Evolutionary conservation across 257 asterid genomes (phyloP).

Genomic region (Solanum tarijense): DNA sequence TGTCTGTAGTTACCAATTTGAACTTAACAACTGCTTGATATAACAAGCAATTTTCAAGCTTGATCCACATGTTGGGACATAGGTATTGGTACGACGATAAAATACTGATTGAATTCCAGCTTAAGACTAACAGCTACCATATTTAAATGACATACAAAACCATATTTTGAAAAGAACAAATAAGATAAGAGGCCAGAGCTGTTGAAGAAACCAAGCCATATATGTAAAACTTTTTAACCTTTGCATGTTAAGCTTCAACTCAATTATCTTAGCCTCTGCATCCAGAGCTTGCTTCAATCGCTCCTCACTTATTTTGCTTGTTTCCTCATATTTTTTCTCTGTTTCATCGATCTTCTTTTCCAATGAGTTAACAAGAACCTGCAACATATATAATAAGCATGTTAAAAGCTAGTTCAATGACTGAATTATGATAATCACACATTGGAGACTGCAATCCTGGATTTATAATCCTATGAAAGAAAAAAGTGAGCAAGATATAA

Average conservation of each 20-base stretch:
- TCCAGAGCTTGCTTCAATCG: slow-evolving; percentile 60
- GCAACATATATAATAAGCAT: slow-evolving; percentile 8
- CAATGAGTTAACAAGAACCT: slow-evolving; percentile 53
- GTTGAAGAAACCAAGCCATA: not conserved
- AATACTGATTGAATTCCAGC: not conserved
- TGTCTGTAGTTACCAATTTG: not conserved
- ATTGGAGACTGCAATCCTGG: not conserved
- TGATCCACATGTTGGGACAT: not conserved
- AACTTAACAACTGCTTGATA: not conserved
- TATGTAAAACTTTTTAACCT: slow-evolving; percentile 27
- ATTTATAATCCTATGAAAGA: not conserved
- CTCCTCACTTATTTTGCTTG: slow-evolving; percentile 50
- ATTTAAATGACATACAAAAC: not conserved
- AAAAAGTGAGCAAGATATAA: not conserved
- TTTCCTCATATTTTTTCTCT: slow-evolving; percentile 58
- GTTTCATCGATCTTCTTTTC: slow-evolving; percentile 61
- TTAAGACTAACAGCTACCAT: not conserved
- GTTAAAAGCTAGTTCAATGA: not conserved
- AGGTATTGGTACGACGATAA: not conserved
- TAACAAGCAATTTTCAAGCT: not conserved
- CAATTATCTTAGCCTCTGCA: slow-evolving; percentile 63
- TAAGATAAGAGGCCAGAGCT: not conserved
- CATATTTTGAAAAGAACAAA: not conserved
- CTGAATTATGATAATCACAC: not conserved
- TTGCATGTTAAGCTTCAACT: slow-evolving; percentile 59